Evolutionary conservation across 805 yeast species (phyloP).

Genomic region (Metschnikowia cubensis): DNA sequence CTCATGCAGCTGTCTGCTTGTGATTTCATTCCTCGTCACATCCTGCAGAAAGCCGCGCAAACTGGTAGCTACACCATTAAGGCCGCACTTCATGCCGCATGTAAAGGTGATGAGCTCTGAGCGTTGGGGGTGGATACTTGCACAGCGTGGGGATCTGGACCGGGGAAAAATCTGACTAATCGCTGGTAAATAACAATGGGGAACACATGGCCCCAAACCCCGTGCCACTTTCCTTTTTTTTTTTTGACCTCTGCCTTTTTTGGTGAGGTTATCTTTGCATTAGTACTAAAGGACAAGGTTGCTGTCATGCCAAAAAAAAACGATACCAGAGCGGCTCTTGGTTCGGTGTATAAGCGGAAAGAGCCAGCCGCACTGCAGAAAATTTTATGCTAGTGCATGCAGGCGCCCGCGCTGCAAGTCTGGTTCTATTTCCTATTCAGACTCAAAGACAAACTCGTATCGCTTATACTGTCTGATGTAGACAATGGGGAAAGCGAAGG

Average conservation of each 20-base stretch:
- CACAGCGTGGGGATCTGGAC: slow-evolving; percentile 1
- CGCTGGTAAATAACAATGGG: neutral
- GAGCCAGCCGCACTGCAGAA: slow-evolving; percentile 2
- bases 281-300: neutral
- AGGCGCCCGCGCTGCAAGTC: neutral
- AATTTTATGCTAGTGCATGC: neutral
- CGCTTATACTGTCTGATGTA: neutral
- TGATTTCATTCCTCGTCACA: neutral
- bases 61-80: neutral
- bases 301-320: slow-evolving; percentile 2
- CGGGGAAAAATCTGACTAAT: neutral
- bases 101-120: slow-evolving; percentile 6
- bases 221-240: too few species aligned
- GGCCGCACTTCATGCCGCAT: neutral
- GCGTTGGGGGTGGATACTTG: neutral
- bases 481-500: too few species aligned
- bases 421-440: neutral
- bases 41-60: neutral
- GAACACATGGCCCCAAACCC: too few species aligned
- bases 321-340: neutral
- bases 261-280: neutral
- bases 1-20: neutral
- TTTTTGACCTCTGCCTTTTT: neutral
- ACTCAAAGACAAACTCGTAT: neutral
- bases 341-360: neutral